Base-by-base conservation (phyloP, 805 yeast genomes). In the Teunomyces funiuensis region DNA sequence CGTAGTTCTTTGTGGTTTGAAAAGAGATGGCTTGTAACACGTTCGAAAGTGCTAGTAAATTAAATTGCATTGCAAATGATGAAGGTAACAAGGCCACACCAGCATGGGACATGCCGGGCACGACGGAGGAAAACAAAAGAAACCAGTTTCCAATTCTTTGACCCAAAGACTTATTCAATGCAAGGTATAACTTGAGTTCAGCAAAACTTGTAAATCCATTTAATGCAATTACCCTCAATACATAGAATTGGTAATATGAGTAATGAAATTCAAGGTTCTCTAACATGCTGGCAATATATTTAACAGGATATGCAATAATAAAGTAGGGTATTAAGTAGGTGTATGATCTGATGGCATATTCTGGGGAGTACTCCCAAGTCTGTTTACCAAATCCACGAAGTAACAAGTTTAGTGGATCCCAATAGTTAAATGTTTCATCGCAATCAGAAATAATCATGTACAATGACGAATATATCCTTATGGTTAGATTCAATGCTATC, bases 351-450 rank as follows among this genome's bases (percentile, higher is more conserved):
- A 90, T 87, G 13, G 96, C 88, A 54, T 78, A 88, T 40, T 76
- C 85, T 0, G 97, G 97, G 0, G 96, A 87, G 60, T 90, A 91
- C 57, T 90, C 97, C 97, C 97, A 90, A 0, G 97, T 90, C 61
- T 89, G 89, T 52, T 89, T 85, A 2, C 97, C 98, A 60, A 88
- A 88, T 2, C 84, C 85, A 49, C 96, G 75, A 1, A 83, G 62
- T 26, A 90, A 51, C 39, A 84, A 71, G 58, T 91, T 90, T 43
- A 91, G 67, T 0, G 98, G 97, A 50, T 91, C 98, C 91, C 96
- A 89, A 64, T 87, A 91, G 58, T 91, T 91, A 74, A 79, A 91
- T 0, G 82, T 78, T 61, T 91, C 98, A 61, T 91, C 97, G 58
- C 97, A 90, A 54, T 90, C 98, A 2, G 93, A 79, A 19, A 91